Evolutionary conservation across 495 filamentous ascomycete species (phyloP).

Genomic region (Penicillium ochrochloron): DNA sequence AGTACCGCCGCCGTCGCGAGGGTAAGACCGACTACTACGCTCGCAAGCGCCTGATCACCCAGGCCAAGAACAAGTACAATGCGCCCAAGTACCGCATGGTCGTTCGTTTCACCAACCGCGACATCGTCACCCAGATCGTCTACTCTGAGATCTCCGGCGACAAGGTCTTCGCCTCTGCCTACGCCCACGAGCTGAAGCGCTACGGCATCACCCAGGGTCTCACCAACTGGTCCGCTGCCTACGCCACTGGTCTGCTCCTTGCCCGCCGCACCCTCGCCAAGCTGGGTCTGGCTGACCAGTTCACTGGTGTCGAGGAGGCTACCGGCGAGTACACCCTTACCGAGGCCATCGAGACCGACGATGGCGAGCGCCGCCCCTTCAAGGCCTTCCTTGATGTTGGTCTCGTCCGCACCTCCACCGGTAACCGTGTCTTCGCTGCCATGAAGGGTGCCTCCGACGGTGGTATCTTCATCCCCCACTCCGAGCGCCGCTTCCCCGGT

Average conservation of each 20-base stretch:
- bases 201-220: conserved; percentile 98
- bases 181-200: conserved; percentile 95
- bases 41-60: conserved; percentile 98
- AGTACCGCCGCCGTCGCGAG: conserved; percentile 95
- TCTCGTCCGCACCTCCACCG: conserved; percentile 94
- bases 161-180: conserved; percentile 92
- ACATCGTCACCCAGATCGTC: conserved; percentile 98
- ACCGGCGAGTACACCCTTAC: conserved; percentile 93
- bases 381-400: conserved; percentile 98
- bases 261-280: conserved; percentile 96
- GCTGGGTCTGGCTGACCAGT: conserved; percentile 89
- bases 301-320: conserved; percentile 91
- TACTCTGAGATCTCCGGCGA: conserved; percentile 95
- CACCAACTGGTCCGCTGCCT: conserved; percentile 99
- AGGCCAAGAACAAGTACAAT: conserved; percentile 99
- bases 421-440: conserved; percentile 97
- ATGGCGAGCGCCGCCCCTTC: conserved; percentile 91
- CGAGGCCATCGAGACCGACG: conserved; percentile 84
- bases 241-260: conserved; percentile 93
- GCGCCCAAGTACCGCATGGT: conserved; percentile 99
- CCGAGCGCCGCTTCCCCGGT: conserved; percentile 98
- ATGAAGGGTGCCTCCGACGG: conserved; percentile 99
- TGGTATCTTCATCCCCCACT: conserved; percentile 96
- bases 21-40: conserved; percentile 99
- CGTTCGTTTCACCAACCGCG: conserved; percentile 99